A percentile compares a stretch with the other conserved stretches of the same genome.
Conservation (phyloP, 2,329 filamentous ascomycete species). For the Aureobasidium sp. region DNA sequence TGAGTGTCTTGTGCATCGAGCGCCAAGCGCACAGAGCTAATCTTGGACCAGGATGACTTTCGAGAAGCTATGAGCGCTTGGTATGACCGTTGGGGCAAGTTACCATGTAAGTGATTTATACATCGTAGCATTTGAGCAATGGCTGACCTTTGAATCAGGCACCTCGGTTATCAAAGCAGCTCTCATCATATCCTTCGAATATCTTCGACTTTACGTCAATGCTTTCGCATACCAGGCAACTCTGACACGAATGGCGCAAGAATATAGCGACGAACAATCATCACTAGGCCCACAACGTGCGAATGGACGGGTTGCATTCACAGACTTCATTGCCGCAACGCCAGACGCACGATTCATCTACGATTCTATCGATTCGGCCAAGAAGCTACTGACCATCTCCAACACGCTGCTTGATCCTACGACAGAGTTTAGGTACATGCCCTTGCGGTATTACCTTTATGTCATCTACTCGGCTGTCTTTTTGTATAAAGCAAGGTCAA, state of each 20-base stretch:
- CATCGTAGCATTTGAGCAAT: not conserved
- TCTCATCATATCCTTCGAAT: constrained; percentile 57
- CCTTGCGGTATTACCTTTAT: constrained; percentile 56
- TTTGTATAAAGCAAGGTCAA: constrained; percentile 56
- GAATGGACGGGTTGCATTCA: constrained; percentile 38
- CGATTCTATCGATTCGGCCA: constrained; percentile 58
- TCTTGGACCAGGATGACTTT: constrained; percentile 24
- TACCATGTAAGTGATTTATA: constrained; percentile 19
- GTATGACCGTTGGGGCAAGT: constrained; percentile 27
- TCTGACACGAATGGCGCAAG: constrained; percentile 23
- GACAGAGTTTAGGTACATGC: constrained; percentile 56
- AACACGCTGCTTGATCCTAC: constrained; percentile 54
- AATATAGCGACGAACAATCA: constrained; percentile 42
- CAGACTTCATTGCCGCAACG: constrained; percentile 48
- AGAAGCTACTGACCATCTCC: constrained; percentile 53
- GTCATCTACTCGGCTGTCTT: constrained; percentile 59
- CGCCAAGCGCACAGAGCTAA: not conserved
- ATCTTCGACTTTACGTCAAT: constrained; percentile 58
- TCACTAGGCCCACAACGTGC: constrained; percentile 20
- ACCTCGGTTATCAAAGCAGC: constrained; percentile 54
- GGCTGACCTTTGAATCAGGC: constrained; percentile 32
- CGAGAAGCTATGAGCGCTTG: constrained; percentile 27
- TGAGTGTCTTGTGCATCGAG: not conserved
- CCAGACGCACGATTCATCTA: constrained; percentile 61
- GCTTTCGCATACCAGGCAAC: constrained; percentile 56